Base-by-base conservation (phyloP, 2,329 filamentous ascomycete species). In the Fusarium hainanense region DNA sequence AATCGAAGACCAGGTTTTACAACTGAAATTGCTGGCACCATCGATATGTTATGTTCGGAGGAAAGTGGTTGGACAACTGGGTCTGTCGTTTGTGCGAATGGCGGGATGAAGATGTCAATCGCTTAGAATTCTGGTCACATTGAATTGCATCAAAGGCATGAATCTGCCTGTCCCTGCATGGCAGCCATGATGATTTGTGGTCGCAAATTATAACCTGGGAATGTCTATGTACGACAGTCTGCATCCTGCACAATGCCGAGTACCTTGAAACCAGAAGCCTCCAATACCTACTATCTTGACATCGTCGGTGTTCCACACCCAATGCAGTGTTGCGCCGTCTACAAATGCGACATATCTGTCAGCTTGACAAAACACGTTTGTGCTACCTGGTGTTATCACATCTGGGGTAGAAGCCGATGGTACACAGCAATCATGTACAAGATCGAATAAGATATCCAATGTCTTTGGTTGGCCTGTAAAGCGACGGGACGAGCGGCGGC, bases 51-150 rank as follows among this genome's bases (percentile, higher is more conserved):
- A 42, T 92, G 90, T 76, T 86, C 85, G 9, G 84, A 85, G 13
- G 90, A 93, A 77, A 85, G 84, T 41, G 86, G 84, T 4, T 93
- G 90, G 90, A 89, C 88, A 61, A 93, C 90, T 2, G 91, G 91
- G 6, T 90, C 87, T 74, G 86, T 92, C 32, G 84, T 93, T n/a
- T 92, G 88, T 78, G 90, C 90, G 16, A 92, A 92, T 72, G 90
- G 90, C 5, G 81, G 81, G 12, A 81, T 81, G 78, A 79, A 77
- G 71, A 81, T 81, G 78, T 77, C 76, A 21, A 78, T 78, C 64
- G 77, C 78, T 16, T 80, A 74, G 59, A 25, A 28, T 32, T 27
- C 37, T 27, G 25, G 51, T 40, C 16, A 25, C 18, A 37, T 37
- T 37, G 10, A 5, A 37, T 37, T 37, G 34, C 34, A 37, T 37